phyloP scores from a whole-genome alignment of 768 basidiomycete species.

The Xanthoconium stramineum region DNA sequence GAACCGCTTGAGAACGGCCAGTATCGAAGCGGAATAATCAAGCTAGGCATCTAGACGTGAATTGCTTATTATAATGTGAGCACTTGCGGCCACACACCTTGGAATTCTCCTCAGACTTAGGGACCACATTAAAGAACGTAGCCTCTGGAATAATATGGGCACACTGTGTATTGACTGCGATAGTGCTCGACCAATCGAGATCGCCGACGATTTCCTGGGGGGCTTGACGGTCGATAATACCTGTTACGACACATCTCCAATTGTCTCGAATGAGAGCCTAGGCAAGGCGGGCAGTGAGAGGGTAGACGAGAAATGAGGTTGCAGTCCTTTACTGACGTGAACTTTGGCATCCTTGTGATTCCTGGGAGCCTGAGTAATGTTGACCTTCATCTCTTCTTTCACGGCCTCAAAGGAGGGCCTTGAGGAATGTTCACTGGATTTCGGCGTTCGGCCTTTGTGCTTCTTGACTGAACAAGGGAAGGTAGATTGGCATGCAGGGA shows the following conservation, averaged over 20 bases:
- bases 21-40: neutral
- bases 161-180: neutral
- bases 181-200: neutral
- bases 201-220: neutral
- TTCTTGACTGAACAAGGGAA: constrained; percentile 11
- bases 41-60: constrained; percentile 3
- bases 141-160: constrained; percentile 6
- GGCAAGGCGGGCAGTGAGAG: neutral
- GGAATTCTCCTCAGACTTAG: neutral
- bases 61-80: neutral
- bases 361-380: neutral
- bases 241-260: constrained; percentile 33
- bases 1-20: constrained; percentile 6
- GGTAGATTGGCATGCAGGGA: neutral
- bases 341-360: constrained; percentile 2
- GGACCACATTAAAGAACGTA: neutral
- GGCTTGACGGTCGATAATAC: constrained; percentile 17
- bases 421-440: constrained; percentile 11
- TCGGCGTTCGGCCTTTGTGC: constrained; percentile 20
- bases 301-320: neutral
- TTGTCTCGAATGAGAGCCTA: constrained; percentile 38
- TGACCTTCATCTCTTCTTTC: neutral
- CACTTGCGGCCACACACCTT: neutral
- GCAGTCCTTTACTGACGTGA: neutral
- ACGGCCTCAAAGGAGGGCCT: constrained; percentile 15